phyloP scores from a whole-genome alignment of 2,329 filamentous ascomycete species.

The Rhynchosporium agropyri region DNA sequence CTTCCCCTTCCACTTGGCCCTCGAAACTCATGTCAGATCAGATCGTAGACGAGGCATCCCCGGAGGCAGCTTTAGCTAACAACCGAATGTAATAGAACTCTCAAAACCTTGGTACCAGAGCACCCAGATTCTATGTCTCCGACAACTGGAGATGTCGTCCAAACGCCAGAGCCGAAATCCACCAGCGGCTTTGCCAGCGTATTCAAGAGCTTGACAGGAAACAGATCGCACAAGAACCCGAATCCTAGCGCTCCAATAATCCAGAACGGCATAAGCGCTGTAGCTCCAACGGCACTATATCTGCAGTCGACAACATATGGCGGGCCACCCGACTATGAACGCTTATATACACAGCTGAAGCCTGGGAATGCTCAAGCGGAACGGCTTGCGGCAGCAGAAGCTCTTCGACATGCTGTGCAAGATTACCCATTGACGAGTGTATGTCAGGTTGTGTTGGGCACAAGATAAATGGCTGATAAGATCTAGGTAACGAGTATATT shows the following conservation, averaged over 20 bases:
- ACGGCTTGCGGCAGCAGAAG: constrained; percentile 58
- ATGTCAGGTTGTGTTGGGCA: constrained; percentile 19
- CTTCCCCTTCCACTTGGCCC: not conserved
- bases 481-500: constrained; percentile 52
- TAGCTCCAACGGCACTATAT: constrained; percentile 40
- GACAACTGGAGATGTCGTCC: constrained; percentile 58
- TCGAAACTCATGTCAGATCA: not conserved
- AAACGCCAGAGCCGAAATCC: constrained; percentile 58
- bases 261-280: constrained; percentile 47
- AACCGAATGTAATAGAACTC: not conserved
- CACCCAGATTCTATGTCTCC: constrained; percentile 57
- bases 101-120: constrained; percentile 5
- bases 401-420: constrained; percentile 57
- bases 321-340: constrained; percentile 55
- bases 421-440: constrained; percentile 56
- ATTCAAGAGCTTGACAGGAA: constrained; percentile 61
- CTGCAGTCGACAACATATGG: constrained; percentile 45
- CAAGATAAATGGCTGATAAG: constrained; percentile 18
- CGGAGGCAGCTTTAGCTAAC: not conserved
- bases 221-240: constrained; percentile 55
- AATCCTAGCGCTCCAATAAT: constrained; percentile 46
- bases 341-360: constrained; percentile 58
- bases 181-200: constrained; percentile 62
- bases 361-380: constrained; percentile 53
- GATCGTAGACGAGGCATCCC: too few species aligned